Percentiles rank a stretch among this genome's conserved stretches.
These are phyloP conservation scores for Fomitopsis palustris DNA, from an alignment of 1,284 basidiomycete genomes.

Conservation along the genomic window DNA sequence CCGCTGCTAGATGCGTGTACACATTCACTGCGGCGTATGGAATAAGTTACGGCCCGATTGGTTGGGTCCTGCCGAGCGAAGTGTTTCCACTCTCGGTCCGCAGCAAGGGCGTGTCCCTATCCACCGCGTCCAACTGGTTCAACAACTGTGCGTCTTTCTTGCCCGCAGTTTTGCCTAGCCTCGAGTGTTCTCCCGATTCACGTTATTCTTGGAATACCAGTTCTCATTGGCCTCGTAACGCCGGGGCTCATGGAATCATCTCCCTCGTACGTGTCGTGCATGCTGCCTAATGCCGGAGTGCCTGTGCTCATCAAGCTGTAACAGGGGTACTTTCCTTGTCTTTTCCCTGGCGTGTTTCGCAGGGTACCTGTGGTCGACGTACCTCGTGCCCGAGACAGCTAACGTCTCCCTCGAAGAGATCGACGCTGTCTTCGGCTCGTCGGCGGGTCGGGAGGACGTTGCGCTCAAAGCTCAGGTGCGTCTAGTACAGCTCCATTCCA, in stretches of 20 bases:
- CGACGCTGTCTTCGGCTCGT: constrained; percentile 61
- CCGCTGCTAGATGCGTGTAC: constrained; percentile 57
- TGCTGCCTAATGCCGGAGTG: too few species aligned
- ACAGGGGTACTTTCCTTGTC: constrained; percentile 64
- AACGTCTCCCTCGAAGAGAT: constrained; percentile 75
- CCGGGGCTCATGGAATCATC: constrained; percentile 68
- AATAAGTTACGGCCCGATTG: constrained; percentile 79
- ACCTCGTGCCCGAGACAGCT: constrained; percentile 73
- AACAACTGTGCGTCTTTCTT: constrained; percentile 61
- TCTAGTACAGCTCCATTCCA: constrained; percentile 9
- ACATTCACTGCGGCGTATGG: constrained; percentile 83
- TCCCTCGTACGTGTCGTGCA: constrained; percentile 43
- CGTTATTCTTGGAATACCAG: constrained; percentile 32
- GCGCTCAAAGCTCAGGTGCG: constrained; percentile 45
- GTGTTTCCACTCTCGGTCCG: constrained; percentile 87
- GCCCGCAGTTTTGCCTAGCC: constrained; percentile 15
- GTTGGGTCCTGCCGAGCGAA: constrained; percentile 81
- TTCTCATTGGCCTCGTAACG: constrained; percentile 78
- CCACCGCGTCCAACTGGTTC: constrained; percentile 83
- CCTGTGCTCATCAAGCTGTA: too few species aligned
- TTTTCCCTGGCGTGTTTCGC: constrained; percentile 64
- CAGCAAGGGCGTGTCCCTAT: constrained; percentile 78
- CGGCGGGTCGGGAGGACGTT: constrained; percentile 53
- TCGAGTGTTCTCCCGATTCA: not conserved
- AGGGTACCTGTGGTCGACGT: constrained; percentile 66